Evolutionary conservation across 78 protist genomes (phyloP).

Genomic region (Polysphondylium violaceum): DNA sequence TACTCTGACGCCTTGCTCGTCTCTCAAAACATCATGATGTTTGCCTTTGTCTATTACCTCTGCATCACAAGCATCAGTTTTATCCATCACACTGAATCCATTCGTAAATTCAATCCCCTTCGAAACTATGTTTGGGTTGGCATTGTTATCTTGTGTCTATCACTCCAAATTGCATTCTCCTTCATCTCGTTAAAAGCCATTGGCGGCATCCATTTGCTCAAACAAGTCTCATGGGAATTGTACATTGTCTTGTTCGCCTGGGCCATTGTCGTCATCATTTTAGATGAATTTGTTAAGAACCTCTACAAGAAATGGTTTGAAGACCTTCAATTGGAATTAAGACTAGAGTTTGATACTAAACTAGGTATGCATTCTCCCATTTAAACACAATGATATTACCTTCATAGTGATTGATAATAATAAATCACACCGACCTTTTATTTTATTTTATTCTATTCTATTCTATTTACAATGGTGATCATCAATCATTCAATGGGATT

Average conservation of each 20-base stretch:
- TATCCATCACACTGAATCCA: slow-evolving; percentile 68
- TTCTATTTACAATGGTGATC: no score
- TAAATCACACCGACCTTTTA: no score
- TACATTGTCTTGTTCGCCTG: slow-evolving; percentile 67
- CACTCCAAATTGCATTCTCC: slow-evolving; percentile 43
- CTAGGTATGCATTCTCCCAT: slow-evolving; percentile 76
- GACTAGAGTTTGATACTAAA: slow-evolving; percentile 78
- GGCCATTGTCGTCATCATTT: slow-evolving; percentile 46
- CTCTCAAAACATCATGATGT: slow-evolving; percentile 79
- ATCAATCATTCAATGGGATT: no score
- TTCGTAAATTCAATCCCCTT: slow-evolving; percentile 38
- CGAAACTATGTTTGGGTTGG: slow-evolving; percentile 20
- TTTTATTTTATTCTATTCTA: no score
- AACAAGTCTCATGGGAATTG: slow-evolving; percentile 20
- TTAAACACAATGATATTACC: slow-evolving; percentile 36
- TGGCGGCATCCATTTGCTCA: slow-evolving; percentile 51
- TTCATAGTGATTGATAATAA: no score
- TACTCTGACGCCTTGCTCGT: slow-evolving; percentile 42
- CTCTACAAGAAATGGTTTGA: slow-evolving; percentile 74
- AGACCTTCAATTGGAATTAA: slow-evolving; percentile 63
- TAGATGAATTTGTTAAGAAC: slow-evolving; percentile 72
- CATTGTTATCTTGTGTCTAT: slow-evolving; percentile 7
- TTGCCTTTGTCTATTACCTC: slow-evolving; percentile 74
- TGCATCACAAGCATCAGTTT: slow-evolving; percentile 60
- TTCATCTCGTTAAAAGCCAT: slow-evolving; percentile 48